Evolutionary conservation across 2,329 filamentous ascomycete species (phyloP), one percentile per base, ranked within the genome.

Genomic region (Davidsoniella virescens): DNA sequence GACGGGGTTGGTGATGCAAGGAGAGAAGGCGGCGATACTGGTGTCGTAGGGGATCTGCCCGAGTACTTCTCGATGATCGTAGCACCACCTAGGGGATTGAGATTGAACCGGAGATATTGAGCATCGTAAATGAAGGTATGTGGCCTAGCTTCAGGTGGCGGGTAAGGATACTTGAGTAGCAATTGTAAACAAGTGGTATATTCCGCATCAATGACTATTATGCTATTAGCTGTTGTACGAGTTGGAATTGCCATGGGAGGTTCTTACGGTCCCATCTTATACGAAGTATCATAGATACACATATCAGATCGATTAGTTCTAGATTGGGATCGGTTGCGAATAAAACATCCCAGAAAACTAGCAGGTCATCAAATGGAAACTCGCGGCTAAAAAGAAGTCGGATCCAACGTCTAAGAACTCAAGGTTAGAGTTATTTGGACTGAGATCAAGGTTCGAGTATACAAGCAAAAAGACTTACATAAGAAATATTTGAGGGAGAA

Each of bases 401-500:
- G 52, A 96, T 84, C 92, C 92, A 98, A 52, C 92, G 87, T 55
- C 84, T 88, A 14, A 44, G 2, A 42, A 42, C 5, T 16, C 17
- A 33, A 12, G 29, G 12, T n/a, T 38, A 18, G 17, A 17, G 9
- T 10, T 1, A n/a, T 20, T 14, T 53, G 29, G 54, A 9, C 12
- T 2, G 14, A 10, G 33, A 25, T 17, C n/a, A 39, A 37, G 38
- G 17, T 14, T 7, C 17, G 54, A 36, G 17, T 18, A 37, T n/a
- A 23, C 23, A 36, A n/a, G 1, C n/a, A 41, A 16, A n/a, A 40
- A 14, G 10, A 62, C 72, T 63, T 66, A 92, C 84, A 96, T 93
- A 20, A 96, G 68, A 60, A 96, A 98, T 47, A 98, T 90, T 59
- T 98, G 92, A 1, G 92, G 92, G n/a, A 95, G 67, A 54, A 98